Conservation (phyloP, 139 green algal genomes). For the Klebsormidium nitens region DNA sequence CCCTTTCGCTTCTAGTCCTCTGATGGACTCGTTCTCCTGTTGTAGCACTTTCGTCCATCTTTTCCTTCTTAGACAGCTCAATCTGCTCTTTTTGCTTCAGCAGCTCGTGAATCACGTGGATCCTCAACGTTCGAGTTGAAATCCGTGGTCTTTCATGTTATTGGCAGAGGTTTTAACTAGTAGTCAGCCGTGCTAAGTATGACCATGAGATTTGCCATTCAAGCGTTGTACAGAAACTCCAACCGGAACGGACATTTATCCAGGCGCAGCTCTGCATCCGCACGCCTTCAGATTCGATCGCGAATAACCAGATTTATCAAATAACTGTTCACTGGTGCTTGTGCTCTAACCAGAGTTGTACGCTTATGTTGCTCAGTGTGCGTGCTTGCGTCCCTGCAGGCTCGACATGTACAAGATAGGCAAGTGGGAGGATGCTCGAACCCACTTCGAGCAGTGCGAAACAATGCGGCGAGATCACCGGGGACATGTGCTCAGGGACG, state of each 20-base stretch:
- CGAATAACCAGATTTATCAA: not conserved
- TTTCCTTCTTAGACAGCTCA: not conserved
- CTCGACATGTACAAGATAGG: conserved; percentile 12
- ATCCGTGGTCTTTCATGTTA: not conserved
- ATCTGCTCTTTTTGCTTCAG: conserved; percentile 13
- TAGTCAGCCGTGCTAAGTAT: too few relatives aligned
- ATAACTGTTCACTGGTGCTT: not conserved
- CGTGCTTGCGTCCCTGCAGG: conserved; percentile 49
- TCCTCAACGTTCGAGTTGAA: too few relatives aligned
- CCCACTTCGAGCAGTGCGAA: not conserved
- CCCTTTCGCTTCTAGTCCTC: conserved; percentile 16
- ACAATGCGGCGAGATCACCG: conserved; percentile 10
- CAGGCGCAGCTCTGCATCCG: not conserved
- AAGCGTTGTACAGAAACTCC: too few relatives aligned
- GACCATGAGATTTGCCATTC: too few relatives aligned
- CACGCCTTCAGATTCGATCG: not conserved
- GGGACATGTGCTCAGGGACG: conserved; percentile 51
- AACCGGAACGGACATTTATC: not conserved
- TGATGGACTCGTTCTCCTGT: conserved; percentile 11
- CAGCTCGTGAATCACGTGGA: not conserved
- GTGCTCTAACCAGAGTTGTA: conserved; percentile 26
- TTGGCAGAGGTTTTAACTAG: too few relatives aligned
- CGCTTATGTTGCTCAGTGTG: conserved; percentile 7
- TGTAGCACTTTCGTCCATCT: not conserved
- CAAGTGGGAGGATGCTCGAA: not conserved